Base-by-base conservation (phyloP, 352 stramenopile genomes). In the Paralagenidium karlingii region DNA sequence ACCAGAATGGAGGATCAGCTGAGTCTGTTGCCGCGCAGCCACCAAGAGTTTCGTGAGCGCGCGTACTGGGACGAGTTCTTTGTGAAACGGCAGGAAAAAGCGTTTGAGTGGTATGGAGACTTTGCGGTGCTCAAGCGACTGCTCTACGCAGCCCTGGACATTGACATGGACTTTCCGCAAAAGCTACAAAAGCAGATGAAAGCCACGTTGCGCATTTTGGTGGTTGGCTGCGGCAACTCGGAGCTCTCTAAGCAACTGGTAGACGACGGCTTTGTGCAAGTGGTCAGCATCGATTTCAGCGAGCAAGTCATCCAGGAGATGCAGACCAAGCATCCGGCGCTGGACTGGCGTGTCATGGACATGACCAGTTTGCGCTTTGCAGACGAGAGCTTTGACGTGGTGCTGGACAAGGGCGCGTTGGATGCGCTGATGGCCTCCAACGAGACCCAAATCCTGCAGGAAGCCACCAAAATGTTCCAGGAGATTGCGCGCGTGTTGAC, bases 21-120 rank as follows among this genome's bases (percentile, higher is more conserved):
- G 30, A 36, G 7, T 20, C 44, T 81, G 41, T 43, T 81, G 36
- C 67, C 67, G 38, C 61, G 45, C 38, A 44, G 51, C 25, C 62
- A 68, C 11, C 59, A 57, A 38, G 66, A 85, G 30, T 85, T 85
- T 58, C 60, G 67, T 26, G 63, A 64, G 45, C 68, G 80, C 43
- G 60, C 68, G 45, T 85, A 84, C 54, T 85, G 71, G 71, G 66
- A 84, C 47, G 25, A 44, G 32, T 85, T 85, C 58, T 85, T 85
- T 47, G 42, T 65, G 36, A 70, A 81, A 50, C 63, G 71, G n/a
- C 60, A 68, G 34, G 55, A 75, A 37, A 49, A 76, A 34, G 69
- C 74, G 6, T 89, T 89, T 40, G 76, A 89, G 40, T 89, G 76
- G 76, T 89, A 88, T 34, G 73, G 75, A 8, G 55, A 74, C 33